phyloP scores from a whole-genome alignment of 345 rosid species.

The Citropsis articulata region DNA sequence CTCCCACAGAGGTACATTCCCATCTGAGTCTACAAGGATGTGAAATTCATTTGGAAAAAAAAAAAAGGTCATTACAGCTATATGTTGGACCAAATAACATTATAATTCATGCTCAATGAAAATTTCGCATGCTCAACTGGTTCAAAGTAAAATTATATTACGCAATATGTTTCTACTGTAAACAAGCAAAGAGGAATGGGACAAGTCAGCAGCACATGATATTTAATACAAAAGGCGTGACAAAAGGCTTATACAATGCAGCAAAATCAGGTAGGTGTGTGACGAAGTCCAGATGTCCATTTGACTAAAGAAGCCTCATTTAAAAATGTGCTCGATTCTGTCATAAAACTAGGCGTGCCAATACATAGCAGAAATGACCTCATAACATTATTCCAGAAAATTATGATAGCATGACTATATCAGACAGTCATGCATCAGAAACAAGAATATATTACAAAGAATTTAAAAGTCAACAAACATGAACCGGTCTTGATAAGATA shows the following conservation, averaged over 20 bases:
- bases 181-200: neutral
- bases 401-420: neutral
- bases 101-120: neutral
- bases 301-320: neutral
- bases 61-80: neutral
- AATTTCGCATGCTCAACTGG: neutral
- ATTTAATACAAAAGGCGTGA: neutral
- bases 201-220: neutral
- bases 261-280: neutral
- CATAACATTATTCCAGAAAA: neutral
- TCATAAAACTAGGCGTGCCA: neutral
- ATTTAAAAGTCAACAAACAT: neutral
- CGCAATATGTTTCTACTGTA: neutral
- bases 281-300: neutral
- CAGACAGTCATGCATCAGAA: neutral
- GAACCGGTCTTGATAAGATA: conserved; percentile 1
- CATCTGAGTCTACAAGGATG: conserved; percentile 55
- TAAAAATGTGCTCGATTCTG: neutral
- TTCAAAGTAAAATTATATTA: neutral
- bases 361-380: neutral
- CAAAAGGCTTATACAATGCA: neutral
- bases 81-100: neutral
- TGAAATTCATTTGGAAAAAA: neutral
- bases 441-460: neutral
- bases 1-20: conserved; percentile 79